Evolutionary conservation across 1,139 yeast species (phyloP).

Genomic region (Yamadazyma sp.): DNA sequence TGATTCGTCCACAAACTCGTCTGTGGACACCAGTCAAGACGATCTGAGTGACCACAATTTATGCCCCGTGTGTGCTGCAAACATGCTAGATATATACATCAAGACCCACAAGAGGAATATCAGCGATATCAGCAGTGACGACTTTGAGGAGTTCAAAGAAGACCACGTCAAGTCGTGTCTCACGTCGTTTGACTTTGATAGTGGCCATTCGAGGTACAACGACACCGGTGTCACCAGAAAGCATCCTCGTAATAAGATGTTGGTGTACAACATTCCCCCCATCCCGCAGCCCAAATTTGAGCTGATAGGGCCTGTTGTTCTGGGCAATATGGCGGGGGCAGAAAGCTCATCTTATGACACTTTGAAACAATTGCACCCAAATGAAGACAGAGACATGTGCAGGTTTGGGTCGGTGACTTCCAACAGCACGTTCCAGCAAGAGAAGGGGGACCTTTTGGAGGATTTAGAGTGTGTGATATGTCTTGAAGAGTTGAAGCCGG

Average conservation of each 20-base stretch:
- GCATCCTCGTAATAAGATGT: conserved; percentile 70
- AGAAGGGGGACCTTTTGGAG: conserved; percentile 24
- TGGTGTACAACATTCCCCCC: conserved; percentile 73
- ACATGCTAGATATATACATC: conserved; percentile 58
- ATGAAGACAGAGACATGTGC: conserved; percentile 3
- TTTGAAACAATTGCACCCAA: conserved; percentile 4
- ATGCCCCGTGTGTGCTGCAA: conserved; percentile 46
- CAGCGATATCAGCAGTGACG: conserved; percentile 21
- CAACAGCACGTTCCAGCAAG: conserved; percentile 23
- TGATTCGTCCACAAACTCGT: conserved; percentile 32
- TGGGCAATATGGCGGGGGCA: neutral
- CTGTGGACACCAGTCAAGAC: conserved; percentile 12
- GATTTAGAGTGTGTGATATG: conserved; percentile 89
- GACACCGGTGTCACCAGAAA: conserved; percentile 26
- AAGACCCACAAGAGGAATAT: conserved; percentile 26
- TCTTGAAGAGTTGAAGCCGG: conserved; percentile 80
- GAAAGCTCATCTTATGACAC: conserved; percentile 18
- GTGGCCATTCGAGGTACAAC: conserved; percentile 52
- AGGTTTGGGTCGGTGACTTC: conserved; percentile 26
- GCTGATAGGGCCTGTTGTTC: conserved; percentile 19
- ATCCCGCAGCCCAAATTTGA: conserved; percentile 46
- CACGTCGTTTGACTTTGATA: conserved; percentile 61
- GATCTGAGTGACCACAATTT: conserved; percentile 34
- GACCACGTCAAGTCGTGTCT: conserved; percentile 72
- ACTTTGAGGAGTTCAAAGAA: conserved; percentile 54